A percentile compares a stretch with the other conserved stretches of the same genome.
phyloP scores from a whole-genome alignment of 768 basidiomycete species.

The Serendipita indica region DNA sequence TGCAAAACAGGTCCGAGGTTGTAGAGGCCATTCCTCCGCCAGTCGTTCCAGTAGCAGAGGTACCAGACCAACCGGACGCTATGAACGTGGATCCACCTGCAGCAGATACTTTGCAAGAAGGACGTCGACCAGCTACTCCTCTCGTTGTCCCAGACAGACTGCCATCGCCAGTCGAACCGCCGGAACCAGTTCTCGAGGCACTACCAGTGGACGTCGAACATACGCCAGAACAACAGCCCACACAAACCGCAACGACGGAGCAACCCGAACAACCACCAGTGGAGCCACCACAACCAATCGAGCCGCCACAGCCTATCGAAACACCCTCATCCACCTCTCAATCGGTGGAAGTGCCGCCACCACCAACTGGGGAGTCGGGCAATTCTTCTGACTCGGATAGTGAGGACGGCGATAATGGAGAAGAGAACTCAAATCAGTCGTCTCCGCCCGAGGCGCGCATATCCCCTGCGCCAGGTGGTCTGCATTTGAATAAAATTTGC shows the following conservation, averaged over 20 bases:
- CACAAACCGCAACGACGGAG: not conserved
- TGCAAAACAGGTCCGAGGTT: not conserved
- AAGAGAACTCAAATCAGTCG: too few species aligned
- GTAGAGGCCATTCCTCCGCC: not conserved
- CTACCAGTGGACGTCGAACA: conserved; percentile 3
- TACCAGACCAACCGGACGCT: not conserved
- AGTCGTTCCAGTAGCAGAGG: not conserved
- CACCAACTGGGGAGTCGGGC: not conserved
- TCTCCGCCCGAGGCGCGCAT: not conserved
- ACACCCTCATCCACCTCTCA: not conserved
- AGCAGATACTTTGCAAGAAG: not conserved
- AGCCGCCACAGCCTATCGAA: not conserved
- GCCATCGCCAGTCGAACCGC: not conserved
- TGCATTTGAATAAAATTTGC: conserved; percentile 32
- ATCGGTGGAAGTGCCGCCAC: not conserved
- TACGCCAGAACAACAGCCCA: not conserved
- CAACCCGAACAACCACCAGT: not conserved
- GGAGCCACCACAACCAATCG: not conserved
- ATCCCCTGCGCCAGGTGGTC: not conserved
- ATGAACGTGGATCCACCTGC: not conserved
- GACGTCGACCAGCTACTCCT: not conserved
- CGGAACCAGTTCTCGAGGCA: not conserved
- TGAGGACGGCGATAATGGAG: too few species aligned
- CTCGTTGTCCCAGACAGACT: not conserved
- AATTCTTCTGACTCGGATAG: not conserved